Percentiles rank a stretch among this genome's conserved stretches.
These are phyloP conservation scores for Carex scoparia DNA, from an alignment of 176 grass and related monocot species.

Conservation along the genomic window DNA sequence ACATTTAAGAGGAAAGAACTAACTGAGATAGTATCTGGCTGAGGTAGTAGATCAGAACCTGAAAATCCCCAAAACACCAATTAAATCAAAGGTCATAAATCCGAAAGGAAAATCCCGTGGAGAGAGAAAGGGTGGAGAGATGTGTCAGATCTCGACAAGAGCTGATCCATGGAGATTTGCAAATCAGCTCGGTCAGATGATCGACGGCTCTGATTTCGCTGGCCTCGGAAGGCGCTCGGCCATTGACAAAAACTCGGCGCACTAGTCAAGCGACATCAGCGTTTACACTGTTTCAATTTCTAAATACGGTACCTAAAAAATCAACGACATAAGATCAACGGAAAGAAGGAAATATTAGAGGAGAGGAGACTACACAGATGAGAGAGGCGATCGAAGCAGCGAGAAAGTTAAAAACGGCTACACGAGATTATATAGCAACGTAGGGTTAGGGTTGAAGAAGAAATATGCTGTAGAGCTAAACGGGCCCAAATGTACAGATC, in stretches of 20 bases:
- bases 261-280: slow-evolving; percentile 25
- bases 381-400: not conserved
- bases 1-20: not conserved
- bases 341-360: not conserved
- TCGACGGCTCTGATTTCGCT: slow-evolving; percentile 50
- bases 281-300: not conserved
- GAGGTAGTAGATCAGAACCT: too few relatives aligned
- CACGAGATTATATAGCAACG: not conserved
- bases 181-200: slow-evolving; percentile 69
- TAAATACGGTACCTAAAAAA: not conserved
- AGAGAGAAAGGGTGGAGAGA: not conserved
- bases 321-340: not conserved
- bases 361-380: not conserved
- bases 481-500: not conserved
- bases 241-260: slow-evolving; percentile 34
- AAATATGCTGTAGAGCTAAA: too few relatives aligned
- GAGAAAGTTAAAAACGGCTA: not conserved
- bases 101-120: not conserved
- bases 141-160: slow-evolving; percentile 81
- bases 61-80: too few relatives aligned
- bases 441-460: slow-evolving; percentile 5
- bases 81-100: not conserved
- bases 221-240: slow-evolving; percentile 39
- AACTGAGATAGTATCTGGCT: not conserved
- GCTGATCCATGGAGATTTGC: slow-evolving; percentile 32